Evolutionary conservation across 331 rosid species (phyloP), one percentile per base, ranked within the genome.

Genomic region (Cydonia oblonga): DNA sequence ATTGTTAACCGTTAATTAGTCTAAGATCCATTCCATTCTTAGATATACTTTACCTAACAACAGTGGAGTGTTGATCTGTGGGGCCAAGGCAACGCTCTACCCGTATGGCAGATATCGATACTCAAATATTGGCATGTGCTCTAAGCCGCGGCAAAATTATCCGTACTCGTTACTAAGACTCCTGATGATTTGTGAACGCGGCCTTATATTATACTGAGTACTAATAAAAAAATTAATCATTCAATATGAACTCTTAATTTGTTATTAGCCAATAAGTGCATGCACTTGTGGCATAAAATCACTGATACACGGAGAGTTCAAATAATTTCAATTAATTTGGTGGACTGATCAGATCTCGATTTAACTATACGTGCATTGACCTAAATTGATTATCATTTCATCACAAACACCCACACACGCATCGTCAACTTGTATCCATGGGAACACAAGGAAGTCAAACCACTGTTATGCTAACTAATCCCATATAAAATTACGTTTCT

Each of bases 401-500:
- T n/a, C 5, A 33, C 49, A 29, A n/a, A 40, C 68, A 59, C 35
- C n/a, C 11, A 73, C 35, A 73, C 51, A 51, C 51, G 70, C 24
- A 49, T 22, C 8, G n/a, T 71, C 66, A 58, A 71, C 25, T 69
- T 5, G 30, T 22, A 51, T 44, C 68, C 22, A 59, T 74, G 72
- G 76, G 83, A 80, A 80, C 83, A 35, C 75, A 15, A 52, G 54
- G 16, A 66, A 18, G 61, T 64, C 76, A 56, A 63, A 64, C 58
- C 16, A 9, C 63, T 80, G 63, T 54, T 62, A 28, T 56, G 63
- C 80, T 29, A 42, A 64, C 68, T 64, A 54, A 53, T 69, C 32
- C 38, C 52, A 18, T 22, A 54, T 2, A 54, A 64, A 51, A 24
- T 38, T 23, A 35, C 11, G 40, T 35, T 35, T 7, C 2, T 3